These are phyloP conservation scores for Yueomyces sp. DNA, from an alignment of 805 yeast genomes.

Conservation along the genomic window DNA sequence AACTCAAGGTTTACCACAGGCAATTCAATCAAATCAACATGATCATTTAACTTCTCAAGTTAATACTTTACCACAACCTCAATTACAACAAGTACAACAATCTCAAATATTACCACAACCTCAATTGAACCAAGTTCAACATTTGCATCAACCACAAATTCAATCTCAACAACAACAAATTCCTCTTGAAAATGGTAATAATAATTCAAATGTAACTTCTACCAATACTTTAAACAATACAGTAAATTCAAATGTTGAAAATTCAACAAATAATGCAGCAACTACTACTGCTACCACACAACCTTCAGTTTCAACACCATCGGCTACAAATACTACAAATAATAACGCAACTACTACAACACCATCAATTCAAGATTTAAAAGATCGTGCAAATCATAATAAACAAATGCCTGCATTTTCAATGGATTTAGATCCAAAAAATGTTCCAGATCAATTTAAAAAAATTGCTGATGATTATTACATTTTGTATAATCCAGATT, in stretches of 20 bases:
- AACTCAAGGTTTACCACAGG: neutral
- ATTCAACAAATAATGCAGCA: slow-evolving; percentile 4
- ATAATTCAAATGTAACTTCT: too few species aligned
- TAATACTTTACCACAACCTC: neutral
- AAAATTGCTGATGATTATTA: slow-evolving; percentile 78
- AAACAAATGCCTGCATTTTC: slow-evolving; percentile 75
- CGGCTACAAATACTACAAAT: neutral
- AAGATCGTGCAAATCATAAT: slow-evolving; percentile 35
- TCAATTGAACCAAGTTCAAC: slow-evolving; percentile 16
- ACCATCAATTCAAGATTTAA: neutral
- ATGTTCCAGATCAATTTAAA: slow-evolving; percentile 63
- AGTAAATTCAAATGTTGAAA: slow-evolving; percentile 3
- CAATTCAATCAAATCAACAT: neutral
- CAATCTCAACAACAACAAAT: slow-evolving; percentile 10
- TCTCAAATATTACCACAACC: neutral
- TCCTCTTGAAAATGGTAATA: neutral
- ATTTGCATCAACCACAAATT: slow-evolving; percentile 7
- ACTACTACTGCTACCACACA: slow-evolving; percentile 4
- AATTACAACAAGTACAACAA: neutral
- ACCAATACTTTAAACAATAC: too few species aligned
- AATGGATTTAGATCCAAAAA: slow-evolving; percentile 64
- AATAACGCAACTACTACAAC: slow-evolving; percentile 1
- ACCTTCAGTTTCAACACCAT: neutral
- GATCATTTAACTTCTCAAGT: neutral
- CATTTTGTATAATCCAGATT: slow-evolving; percentile 80